Base-by-base conservation (phyloP, 2,329 filamentous ascomycete species). In the Ophiocordyceps camponoti-rufipedis region DNA sequence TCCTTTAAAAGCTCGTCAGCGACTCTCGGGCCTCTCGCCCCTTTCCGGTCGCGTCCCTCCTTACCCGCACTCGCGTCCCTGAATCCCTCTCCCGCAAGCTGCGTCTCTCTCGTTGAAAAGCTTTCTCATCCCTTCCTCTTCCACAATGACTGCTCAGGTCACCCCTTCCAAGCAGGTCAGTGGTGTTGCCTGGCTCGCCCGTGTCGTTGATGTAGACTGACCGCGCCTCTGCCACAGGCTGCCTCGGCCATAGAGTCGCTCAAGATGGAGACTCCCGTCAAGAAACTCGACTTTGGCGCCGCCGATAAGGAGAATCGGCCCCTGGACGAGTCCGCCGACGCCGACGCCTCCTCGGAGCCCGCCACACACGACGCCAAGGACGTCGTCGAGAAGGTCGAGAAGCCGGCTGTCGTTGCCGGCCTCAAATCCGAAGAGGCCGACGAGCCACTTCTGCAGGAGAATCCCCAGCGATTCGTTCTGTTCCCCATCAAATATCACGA, bases 401-500 rank as follows among this genome's bases (percentile, higher is more conserved):
- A 68, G 53, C 48, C 62, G 18, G 55, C 59, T 16, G 60, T 68
- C 47, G 69, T 71, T 44, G 54, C 72, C 39, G 65, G 65, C 19
- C 70, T 79, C 60, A 82, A 82, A 66, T 54, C 74, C 28, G 72
- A 82, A 44, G 85, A 94, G 66, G 74, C 74, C 47, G 75, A 87
- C 47, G 91, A 98, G 74, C 91, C 91, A 47, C 73, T 98, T 45
- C 78, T 98, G 7, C 83, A 87, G 62, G 91, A 96, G 69, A 98
- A 98, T 69, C 82, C 87, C 50, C 78, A 94, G 55, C 85, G 91
- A 57, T 98, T 98, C 59, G 91, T 98, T 48, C 75, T 98, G 50
- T 98, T 98, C 70, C 91, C 91, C 54, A 94, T 98, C 66, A 95
- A 95, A 74, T 95, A 96, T 69, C 88, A 96, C 59, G 89, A 96